Conservation (phyloP, 2,329 filamentous ascomycete genomes). For the Neophaeococcomyces aloes region DNA sequence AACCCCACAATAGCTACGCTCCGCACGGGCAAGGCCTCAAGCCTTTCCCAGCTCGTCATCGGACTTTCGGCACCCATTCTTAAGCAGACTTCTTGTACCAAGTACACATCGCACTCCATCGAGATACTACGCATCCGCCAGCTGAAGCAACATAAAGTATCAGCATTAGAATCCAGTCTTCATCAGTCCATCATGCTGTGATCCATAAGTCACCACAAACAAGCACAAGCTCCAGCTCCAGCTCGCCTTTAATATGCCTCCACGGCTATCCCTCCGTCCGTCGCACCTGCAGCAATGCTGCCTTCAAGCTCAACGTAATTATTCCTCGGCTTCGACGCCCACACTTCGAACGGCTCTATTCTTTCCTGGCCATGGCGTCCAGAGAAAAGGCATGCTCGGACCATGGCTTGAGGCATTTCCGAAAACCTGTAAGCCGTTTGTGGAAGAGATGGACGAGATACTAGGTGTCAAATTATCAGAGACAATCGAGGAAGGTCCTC, state of each 20-base stretch:
- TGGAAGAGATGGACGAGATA: conserved; percentile 75
- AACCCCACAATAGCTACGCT: too few relatives aligned
- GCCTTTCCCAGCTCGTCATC: too few relatives aligned
- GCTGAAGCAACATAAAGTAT: too few relatives aligned
- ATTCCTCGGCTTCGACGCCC: conserved; percentile 15
- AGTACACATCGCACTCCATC: too few relatives aligned
- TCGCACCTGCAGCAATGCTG: conserved; percentile 2
- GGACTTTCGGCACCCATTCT: too few relatives aligned
- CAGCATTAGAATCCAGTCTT: too few relatives aligned
- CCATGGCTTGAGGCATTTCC: conserved; percentile 86
- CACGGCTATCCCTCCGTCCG: neutral
- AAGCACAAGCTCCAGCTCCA: neutral
- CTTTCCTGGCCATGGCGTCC: conserved; percentile 62
- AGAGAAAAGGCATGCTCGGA: conserved; percentile 75
- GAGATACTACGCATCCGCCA: too few relatives aligned
- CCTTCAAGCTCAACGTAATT: conserved; percentile 9
- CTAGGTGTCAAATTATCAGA: conserved; percentile 64
- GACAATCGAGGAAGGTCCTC: conserved; percentile 71
- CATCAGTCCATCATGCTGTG: conserved; percentile 2
- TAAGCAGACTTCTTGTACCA: too few relatives aligned
- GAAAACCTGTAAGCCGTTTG: conserved; percentile 58
- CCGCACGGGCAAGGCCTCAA: too few relatives aligned
- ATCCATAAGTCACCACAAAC: neutral
- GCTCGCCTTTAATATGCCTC: conserved; percentile 4
- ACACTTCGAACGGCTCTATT: conserved; percentile 36